phyloP scores from a whole-genome alignment of 208 protist species.

The Tritrichomonas foetus region DNA sequence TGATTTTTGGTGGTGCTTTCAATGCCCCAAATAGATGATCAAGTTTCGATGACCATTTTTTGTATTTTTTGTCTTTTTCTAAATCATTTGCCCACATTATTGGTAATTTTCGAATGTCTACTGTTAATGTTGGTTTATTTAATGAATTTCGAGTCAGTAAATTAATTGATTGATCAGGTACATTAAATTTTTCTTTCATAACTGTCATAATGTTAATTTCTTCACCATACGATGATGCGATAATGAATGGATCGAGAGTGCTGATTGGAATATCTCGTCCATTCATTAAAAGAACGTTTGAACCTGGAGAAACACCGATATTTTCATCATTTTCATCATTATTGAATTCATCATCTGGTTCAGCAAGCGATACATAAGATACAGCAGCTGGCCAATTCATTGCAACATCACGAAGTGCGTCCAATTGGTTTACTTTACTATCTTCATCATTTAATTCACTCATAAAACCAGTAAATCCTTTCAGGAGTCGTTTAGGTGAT shows the following conservation, averaged over 20 bases:
- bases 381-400: background rate
- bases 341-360: background rate
- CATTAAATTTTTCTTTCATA: background rate
- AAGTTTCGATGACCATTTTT: background rate
- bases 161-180: background rate
- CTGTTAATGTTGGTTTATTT: background rate
- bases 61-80: conserved; percentile 7
- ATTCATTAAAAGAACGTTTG: background rate
- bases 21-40: background rate
- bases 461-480: background rate
- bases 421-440: background rate
- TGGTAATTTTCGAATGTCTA: background rate
- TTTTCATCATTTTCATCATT: background rate
- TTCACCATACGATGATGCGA: background rate
- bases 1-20: background rate
- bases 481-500: background rate
- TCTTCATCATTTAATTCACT: background rate
- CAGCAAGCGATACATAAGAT: background rate
- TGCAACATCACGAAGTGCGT: background rate
- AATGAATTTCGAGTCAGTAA: background rate
- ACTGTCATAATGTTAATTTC: background rate
- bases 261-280: background rate
- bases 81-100: background rate
- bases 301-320: background rate
- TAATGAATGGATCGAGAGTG: conserved; percentile 27